A percentile compares a stretch with the other conserved stretches of the same genome.
These are phyloP conservation scores for Podila epicladia DNA, from an alignment of 192 early-diverging fungal genomes.

Conservation along the genomic window DNA sequence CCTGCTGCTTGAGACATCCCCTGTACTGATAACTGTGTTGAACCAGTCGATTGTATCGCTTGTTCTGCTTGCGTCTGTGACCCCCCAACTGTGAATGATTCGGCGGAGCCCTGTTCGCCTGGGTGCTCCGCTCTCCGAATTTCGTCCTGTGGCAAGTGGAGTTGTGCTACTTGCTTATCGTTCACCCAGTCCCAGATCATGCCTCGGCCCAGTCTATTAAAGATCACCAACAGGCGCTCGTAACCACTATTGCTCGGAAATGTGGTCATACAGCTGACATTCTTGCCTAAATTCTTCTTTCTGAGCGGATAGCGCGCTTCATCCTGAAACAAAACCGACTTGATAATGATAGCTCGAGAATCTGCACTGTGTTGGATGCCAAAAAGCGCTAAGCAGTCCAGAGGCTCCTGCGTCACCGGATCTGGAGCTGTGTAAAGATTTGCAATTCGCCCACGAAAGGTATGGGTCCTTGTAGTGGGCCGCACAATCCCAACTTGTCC, in stretches of 20 bases:
- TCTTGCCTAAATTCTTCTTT: slow-evolving; percentile 21
- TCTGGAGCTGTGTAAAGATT: slow-evolving; percentile 21
- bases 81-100: too few relatives aligned
- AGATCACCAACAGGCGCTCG: slow-evolving; percentile 25
- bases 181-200: slow-evolving; percentile 48
- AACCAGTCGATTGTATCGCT: too few relatives aligned
- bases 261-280: slow-evolving; percentile 34
- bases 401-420: slow-evolving; percentile 1
- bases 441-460: slow-evolving; percentile 13
- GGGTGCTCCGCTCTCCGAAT: neutral
- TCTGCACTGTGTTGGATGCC: slow-evolving; percentile 23
- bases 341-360: slow-evolving; percentile 24
- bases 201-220: slow-evolving; percentile 29
- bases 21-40: neutral
- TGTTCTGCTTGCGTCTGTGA: too few relatives aligned
- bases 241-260: slow-evolving; percentile 28
- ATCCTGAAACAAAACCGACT: slow-evolving; percentile 21
- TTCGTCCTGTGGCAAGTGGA: slow-evolving; percentile 15
- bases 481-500: neutral
- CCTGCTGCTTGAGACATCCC: neutral
- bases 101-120: too few relatives aligned
- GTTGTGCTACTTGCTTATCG: slow-evolving; percentile 22
- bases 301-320: neutral
- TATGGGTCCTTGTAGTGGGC: neutral
- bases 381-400: slow-evolving; percentile 37